Evolutionary conservation across 2,329 filamentous ascomycete genomes (phyloP), one percentile per base, ranked within the genome.

Genomic region (Exophiala viscosa): DNA sequence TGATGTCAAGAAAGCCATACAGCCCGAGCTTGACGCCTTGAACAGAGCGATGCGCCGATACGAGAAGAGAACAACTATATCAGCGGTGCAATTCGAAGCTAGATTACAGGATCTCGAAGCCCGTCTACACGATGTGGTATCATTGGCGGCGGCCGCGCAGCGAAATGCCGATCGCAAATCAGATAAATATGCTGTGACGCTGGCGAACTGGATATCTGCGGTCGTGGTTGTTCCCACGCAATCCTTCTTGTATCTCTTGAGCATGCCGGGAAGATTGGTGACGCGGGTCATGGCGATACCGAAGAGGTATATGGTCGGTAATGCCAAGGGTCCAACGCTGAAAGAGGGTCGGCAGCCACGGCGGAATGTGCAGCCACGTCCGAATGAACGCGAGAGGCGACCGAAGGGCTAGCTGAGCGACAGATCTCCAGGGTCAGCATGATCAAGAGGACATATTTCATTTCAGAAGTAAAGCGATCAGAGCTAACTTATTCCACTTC

Each of bases 41-140:
- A 93, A 90, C 62, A 85, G 92, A 43, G 91, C 92, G 3, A 87
- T 97, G 40, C 82, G 92, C 15, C 84, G 90, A 33, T 96, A 96
- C 64, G 92, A 97, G 73, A 96, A 95, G 72, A 88, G 90, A 63
- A 84, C 87, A 3, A 86, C 86, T 0, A 76, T 91, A 6, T 80
- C 90, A 23, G 80, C 87, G 8, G 78, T 86, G 49, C 86, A 92
- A 64, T 88, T 85, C 2, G 90, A 96, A 59, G 80, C 84, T 7
- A 82, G 87, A 18, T 81, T 96, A 52, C 79, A 82, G 36, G 80
- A 83, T 15, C 75, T 96, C 3, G 87, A 95, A 59, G 74, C 76
- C 0, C 79, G 86, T 33, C 70, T 95, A 11, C 82, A 85, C 56
- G 90, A 96, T 63, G 86, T 89, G 3, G 79, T 95, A 41, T 82